These are phyloP conservation scores for Seiridium cupressi DNA, from an alignment of 2,329 filamentous ascomycete genomes.

Conservation along the genomic window DNA sequence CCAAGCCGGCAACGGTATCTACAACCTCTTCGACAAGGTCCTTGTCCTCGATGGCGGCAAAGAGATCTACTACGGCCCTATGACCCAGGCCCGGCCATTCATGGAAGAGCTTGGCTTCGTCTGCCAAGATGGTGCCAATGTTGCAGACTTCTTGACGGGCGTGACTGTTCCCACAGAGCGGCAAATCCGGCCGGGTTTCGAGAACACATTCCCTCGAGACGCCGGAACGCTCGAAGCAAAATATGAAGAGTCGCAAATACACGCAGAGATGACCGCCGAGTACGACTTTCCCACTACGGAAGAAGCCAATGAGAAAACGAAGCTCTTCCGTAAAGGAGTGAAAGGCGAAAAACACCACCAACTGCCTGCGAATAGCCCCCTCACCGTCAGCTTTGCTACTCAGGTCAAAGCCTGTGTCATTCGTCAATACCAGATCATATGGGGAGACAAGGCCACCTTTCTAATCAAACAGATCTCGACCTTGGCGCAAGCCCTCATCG, in stretches of 20 bases:
- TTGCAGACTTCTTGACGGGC: constrained; percentile 65
- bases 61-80: constrained; percentile 63
- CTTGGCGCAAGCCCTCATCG: constrained; percentile 58
- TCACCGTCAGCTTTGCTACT: constrained; percentile 43
- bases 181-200: constrained; percentile 46
- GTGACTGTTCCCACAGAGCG: constrained; percentile 68
- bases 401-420: constrained; percentile 57
- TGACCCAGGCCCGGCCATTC: constrained; percentile 57
- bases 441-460: constrained; percentile 63
- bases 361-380: constrained; percentile 43
- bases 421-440: constrained; percentile 65
- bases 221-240: constrained; percentile 39
- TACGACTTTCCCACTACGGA: constrained; percentile 2
- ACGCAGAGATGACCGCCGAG: not conserved
- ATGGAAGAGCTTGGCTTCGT: constrained; percentile 65
- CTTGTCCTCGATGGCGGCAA: constrained; percentile 66
- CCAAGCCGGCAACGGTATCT: constrained; percentile 69
- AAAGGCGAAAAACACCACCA: constrained; percentile 30
- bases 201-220: constrained; percentile 43
- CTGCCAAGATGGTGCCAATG: constrained; percentile 60
- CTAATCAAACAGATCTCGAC: constrained; percentile 60
- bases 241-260: constrained; percentile 47
- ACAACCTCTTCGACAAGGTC: constrained; percentile 69
- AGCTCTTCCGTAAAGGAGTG: constrained; percentile 3
- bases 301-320: constrained; percentile 1